Evolutionary conservation across 179 eudicot species (phyloP).

Genomic region (Amaranthus tricolor): DNA sequence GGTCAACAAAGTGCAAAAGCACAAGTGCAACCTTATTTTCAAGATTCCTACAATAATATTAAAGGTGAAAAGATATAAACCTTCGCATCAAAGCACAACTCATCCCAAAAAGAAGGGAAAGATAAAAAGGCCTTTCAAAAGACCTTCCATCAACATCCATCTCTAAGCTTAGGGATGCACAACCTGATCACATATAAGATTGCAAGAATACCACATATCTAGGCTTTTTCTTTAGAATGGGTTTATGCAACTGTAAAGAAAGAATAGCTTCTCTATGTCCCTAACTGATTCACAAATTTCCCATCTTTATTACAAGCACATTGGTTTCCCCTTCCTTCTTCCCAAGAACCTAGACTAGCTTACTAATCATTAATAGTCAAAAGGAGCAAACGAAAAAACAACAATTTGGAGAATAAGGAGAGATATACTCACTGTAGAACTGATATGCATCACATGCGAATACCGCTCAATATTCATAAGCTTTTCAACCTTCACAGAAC

Average conservation of each 20-base stretch:
- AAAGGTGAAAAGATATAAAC: too few species aligned
- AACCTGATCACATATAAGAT: not conserved
- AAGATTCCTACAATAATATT: not conserved
- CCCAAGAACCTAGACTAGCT: not conserved
- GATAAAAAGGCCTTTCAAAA: not conserved
- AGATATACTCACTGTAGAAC: slow-evolving; percentile 79
- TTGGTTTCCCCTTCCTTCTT: not conserved
- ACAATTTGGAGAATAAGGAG: not conserved
- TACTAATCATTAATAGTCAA: slow-evolving; percentile 1
- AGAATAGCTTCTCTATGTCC: not conserved
- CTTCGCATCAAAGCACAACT: too few species aligned
- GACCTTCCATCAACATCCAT: not conserved
- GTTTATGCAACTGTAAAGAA: not conserved
- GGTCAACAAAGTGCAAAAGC: not conserved
- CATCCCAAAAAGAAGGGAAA: not conserved
- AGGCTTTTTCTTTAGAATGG: not conserved
- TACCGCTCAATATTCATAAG: slow-evolving; percentile 93
- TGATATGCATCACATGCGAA: slow-evolving; percentile 99
- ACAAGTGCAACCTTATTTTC: not conserved
- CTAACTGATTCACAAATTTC: not conserved
- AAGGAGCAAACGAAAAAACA: not conserved
- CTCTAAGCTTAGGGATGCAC: not conserved
- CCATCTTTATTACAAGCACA: slow-evolving; percentile 2
- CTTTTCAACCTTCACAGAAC: slow-evolving; percentile 92
- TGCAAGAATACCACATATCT: not conserved